phyloP scores from a whole-genome alignment of 352 stramenopile genomes.

The Pythium scleroteichum region DNA sequence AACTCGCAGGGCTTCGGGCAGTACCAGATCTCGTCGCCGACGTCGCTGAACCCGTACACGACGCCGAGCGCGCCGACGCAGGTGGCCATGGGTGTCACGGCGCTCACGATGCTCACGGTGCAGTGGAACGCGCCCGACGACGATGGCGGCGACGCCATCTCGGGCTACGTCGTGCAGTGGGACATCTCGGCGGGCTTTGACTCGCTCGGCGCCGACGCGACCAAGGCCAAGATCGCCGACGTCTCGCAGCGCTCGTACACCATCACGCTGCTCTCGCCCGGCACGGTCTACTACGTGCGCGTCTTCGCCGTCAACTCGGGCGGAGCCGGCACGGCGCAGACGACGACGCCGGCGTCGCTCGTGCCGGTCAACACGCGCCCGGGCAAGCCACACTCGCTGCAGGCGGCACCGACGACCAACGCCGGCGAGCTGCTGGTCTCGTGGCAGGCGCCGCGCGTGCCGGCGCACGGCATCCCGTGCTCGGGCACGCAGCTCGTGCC shows the following conservation, averaged over 20 bases:
- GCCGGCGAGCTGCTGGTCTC: slow-evolving; percentile 47
- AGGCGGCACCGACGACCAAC: slow-evolving; percentile 30
- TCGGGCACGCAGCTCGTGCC: slow-evolving; percentile 56
- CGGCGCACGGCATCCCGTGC: slow-evolving; percentile 70
- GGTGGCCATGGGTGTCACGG: slow-evolving; percentile 72
- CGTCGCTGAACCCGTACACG: slow-evolving; percentile 90
- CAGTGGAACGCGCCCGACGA: slow-evolving; percentile 81
- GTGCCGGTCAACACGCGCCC: slow-evolving; percentile 56
- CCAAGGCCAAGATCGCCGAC: slow-evolving; percentile 59
- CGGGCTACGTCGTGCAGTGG: slow-evolving; percentile 92
- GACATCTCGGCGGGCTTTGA: slow-evolving; percentile 89
- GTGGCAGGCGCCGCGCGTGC: slow-evolving; percentile 67
- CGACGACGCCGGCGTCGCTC: slow-evolving; percentile 45
- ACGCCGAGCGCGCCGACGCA: slow-evolving; percentile 86
- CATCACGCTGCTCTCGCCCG: slow-evolving; percentile 81
- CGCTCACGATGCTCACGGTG: slow-evolving; percentile 91
- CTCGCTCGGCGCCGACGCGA: slow-evolving; percentile 64
- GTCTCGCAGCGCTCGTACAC: slow-evolving; percentile 71
- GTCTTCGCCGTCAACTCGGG: slow-evolving; percentile 80
- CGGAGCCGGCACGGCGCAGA: slow-evolving; percentile 59
- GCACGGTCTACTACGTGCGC: slow-evolving; percentile 87
- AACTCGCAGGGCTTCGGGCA: slow-evolving; percentile 78
- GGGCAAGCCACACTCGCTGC: slow-evolving; percentile 67
- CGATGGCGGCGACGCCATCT: slow-evolving; percentile 89
- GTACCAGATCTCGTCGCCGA: slow-evolving; percentile 87